These are phyloP conservation scores for Skeletonema tropicum DNA, from an alignment of 108 stramenopile genomes.

Conservation along the genomic window DNA sequence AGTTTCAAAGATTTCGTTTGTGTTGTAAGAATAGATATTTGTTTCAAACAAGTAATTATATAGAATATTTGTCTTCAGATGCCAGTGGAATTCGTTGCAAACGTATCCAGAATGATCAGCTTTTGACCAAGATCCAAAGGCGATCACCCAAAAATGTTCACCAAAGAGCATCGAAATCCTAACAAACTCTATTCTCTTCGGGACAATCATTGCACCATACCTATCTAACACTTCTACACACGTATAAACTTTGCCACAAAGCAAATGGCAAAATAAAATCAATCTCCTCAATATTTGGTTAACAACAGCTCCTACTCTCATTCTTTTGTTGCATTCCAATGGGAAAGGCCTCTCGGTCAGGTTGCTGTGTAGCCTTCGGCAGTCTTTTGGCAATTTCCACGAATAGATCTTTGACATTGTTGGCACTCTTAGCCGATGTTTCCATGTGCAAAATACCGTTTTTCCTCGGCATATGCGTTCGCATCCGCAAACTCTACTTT, in stretches of 20 bases:
- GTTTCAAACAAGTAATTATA: not conserved
- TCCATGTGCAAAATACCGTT: conserved; percentile 95
- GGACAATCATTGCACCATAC: not conserved
- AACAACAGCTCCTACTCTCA: conserved; percentile 90
- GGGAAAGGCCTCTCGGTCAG: conserved; percentile 95
- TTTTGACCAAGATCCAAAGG: too few species aligned
- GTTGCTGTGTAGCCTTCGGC: conserved; percentile 88
- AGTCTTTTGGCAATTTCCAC: conserved; percentile 93
- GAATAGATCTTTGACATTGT: conserved; percentile 91
- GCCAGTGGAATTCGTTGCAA: not conserved
- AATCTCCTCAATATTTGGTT: conserved; percentile 30
- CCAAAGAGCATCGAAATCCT: not conserved
- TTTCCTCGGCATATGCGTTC: conserved; percentile 91
- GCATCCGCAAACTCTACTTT: conserved; percentile 94
- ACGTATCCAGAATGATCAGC: not conserved
- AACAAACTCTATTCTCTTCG: not conserved
- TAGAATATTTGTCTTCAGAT: not conserved
- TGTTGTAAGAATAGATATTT: not conserved
- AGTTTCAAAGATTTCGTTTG: not conserved
- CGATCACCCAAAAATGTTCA: too few species aligned
- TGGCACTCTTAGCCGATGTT: conserved; percentile 95
- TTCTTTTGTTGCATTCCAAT: conserved; percentile 82
- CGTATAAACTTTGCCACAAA: not conserved
- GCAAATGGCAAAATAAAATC: not conserved
- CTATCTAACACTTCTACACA: not conserved